phyloP scores from a whole-genome alignment of 805 yeast genomes.

The Kuraishia molischiana region DNA sequence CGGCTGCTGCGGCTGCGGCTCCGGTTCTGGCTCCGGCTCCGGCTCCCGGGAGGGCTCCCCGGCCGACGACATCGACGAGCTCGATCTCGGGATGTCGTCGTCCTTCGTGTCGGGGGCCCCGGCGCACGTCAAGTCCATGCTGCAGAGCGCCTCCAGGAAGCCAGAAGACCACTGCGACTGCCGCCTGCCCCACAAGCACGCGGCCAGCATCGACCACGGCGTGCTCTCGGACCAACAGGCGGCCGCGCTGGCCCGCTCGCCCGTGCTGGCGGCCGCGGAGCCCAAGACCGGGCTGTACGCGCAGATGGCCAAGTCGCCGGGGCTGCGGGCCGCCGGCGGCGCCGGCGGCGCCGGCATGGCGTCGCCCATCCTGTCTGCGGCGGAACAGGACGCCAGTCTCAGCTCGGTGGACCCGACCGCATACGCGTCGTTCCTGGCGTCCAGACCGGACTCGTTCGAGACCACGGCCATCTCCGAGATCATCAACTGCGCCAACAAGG shows the following conservation, averaged over 20 bases:
- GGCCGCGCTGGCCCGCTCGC: constrained; percentile 43
- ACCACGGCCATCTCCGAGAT: constrained; percentile 73
- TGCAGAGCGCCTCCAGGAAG: constrained; percentile 9
- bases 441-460: constrained; percentile 86
- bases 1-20: not conserved
- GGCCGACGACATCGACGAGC: constrained; percentile 20
- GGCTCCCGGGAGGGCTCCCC: constrained; percentile 2
- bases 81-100: constrained; percentile 28
- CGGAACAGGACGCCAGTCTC: constrained; percentile 27
- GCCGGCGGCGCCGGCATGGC: constrained; percentile 12
- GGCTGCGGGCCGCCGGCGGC: constrained; percentile 5
- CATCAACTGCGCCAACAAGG: constrained; percentile 46
- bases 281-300: constrained; percentile 42
- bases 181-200: constrained; percentile 21
- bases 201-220: constrained; percentile 14
- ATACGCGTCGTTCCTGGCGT: constrained; percentile 66
- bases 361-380: constrained; percentile 35
- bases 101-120: constrained; percentile 30
- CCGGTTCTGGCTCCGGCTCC: not conserved
- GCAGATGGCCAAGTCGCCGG: constrained; percentile 25
- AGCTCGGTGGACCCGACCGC: constrained; percentile 45
- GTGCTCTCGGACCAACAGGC: constrained; percentile 41
- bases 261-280: constrained; percentile 46
- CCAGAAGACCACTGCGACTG: constrained; percentile 22
- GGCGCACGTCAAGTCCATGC: constrained; percentile 23